Evolutionary conservation across 352 stramenopile species (phyloP).

Genomic region (Pythium rishiriense): DNA sequence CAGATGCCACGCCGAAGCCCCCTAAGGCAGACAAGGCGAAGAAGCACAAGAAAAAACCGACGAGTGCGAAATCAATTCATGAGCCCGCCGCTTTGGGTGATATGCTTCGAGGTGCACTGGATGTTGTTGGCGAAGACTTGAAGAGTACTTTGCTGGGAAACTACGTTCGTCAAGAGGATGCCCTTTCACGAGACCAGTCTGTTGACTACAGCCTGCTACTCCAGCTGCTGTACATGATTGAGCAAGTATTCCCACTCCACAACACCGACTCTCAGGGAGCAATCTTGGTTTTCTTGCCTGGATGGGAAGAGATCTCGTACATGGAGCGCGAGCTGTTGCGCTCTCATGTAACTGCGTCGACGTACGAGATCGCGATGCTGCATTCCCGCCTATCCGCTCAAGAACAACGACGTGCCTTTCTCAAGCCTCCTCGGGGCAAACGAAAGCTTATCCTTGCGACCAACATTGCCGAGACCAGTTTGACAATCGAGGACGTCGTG

Average conservation of each 20-base stretch:
- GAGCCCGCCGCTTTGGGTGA: constrained; percentile 28
- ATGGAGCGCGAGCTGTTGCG: constrained; percentile 65
- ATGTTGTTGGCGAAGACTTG: constrained; percentile 27
- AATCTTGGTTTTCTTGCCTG: constrained; percentile 81
- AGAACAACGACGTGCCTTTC: constrained; percentile 72
- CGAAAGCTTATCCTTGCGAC: constrained; percentile 90
- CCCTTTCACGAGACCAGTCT: constrained; percentile 56
- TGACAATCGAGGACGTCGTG: constrained; percentile 96
- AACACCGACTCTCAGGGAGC: constrained; percentile 53
- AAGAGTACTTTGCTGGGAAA: constrained; percentile 47
- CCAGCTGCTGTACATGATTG: constrained; percentile 59
- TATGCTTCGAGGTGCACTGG: constrained; percentile 39
- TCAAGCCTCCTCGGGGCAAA: constrained; percentile 55
- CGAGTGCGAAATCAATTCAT: neutral
- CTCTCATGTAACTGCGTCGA: constrained; percentile 45
- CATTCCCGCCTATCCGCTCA: constrained; percentile 71
- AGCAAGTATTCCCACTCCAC: constrained; percentile 56
- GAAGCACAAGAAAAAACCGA: constrained; percentile 26
- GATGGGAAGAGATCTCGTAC: constrained; percentile 84
- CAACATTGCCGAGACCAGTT: constrained; percentile 96
- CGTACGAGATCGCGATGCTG: constrained; percentile 71
- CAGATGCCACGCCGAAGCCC: neutral
- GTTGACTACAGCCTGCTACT: constrained; percentile 74
- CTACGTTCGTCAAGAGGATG: constrained; percentile 68
- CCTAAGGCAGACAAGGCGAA: constrained; percentile 6